A percentile compares a stretch with the other conserved stretches of the same genome.
Conservation (phyloP, 352 stramenopile genomes). For the Peronosclerospora sorghi region DNA sequence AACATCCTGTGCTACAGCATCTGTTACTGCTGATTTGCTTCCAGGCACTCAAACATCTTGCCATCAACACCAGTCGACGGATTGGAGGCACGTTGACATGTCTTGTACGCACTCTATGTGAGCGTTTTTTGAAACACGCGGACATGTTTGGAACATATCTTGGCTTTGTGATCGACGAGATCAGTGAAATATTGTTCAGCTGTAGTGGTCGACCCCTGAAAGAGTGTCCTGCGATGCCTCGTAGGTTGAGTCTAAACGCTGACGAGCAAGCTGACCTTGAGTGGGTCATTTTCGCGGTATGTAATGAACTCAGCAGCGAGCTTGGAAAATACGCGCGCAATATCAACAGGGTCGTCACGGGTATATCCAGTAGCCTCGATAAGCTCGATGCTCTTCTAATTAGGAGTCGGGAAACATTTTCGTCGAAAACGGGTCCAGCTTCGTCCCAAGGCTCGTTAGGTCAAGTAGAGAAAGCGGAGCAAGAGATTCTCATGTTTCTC, state of each 20-base stretch:
- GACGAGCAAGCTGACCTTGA: conserved; percentile 63
- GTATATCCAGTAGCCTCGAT: conserved; percentile 53
- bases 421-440: too few relatives aligned
- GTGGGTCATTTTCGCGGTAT: conserved; percentile 68
- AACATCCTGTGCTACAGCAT: conserved; percentile 37
- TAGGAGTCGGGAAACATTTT: conserved; percentile 18
- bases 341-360: conserved; percentile 45
- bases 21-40: conserved; percentile 67
- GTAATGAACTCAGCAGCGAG: conserved; percentile 54
- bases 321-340: conserved; percentile 66
- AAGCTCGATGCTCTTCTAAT: conserved; percentile 55
- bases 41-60: conserved; percentile 41
- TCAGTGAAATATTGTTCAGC: conserved; percentile 57
- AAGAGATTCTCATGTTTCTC: conserved; percentile 57
- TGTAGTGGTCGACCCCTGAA: too few relatives aligned
- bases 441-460: not conserved
- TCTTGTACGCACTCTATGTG: conserved; percentile 51
- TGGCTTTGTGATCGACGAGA: conserved; percentile 61
- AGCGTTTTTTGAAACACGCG: conserved; percentile 45
- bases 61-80: conserved; percentile 16
- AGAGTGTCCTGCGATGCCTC: too few relatives aligned
- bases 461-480: conserved; percentile 13
- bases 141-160: conserved; percentile 77
- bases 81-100: conserved; percentile 30
- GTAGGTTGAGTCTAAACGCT: conserved; percentile 21